Percentiles rank a stretch among this genome's conserved stretches.
phyloP scores from a whole-genome alignment of 179 eudicot genomes.

The Beta macrorhiza region DNA sequence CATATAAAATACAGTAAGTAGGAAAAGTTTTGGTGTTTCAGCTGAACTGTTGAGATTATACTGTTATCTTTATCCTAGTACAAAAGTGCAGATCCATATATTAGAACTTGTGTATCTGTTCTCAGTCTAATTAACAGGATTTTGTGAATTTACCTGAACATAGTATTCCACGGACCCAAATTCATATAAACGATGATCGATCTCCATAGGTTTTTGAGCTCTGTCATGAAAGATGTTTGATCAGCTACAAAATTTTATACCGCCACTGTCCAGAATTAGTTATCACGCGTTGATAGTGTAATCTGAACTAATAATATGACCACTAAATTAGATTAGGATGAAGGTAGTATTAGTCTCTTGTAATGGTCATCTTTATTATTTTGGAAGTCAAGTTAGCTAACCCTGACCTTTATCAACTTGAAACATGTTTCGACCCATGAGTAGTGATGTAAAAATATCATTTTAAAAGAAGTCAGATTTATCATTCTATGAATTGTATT shows the following conservation, averaged over 20 bases:
- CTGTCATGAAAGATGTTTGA: conserved; percentile 38
- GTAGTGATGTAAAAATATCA: too few relatives aligned
- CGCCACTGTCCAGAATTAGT: not conserved
- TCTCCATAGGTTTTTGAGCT: conserved; percentile 55
- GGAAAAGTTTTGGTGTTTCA: not conserved
- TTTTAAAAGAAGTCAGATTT: too few relatives aligned
- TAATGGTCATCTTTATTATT: too few relatives aligned
- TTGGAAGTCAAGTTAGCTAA: too few relatives aligned
- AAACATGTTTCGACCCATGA: too few relatives aligned
- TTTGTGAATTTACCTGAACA: conserved; percentile 58
- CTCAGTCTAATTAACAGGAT: not conserved
- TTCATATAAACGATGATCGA: conserved; percentile 79
- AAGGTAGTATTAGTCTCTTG: too few relatives aligned
- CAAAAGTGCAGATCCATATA: not conserved
- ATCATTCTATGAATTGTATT: too few relatives aligned
- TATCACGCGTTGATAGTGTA: too few relatives aligned
- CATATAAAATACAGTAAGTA: not conserved
- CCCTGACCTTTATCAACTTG: too few relatives aligned
- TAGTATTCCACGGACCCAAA: conserved; percentile 90
- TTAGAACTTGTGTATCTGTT: not conserved
- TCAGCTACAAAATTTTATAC: not conserved
- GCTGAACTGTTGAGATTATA: not conserved
- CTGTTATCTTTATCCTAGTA: too few relatives aligned
- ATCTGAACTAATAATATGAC: too few relatives aligned
- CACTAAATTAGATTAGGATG: too few relatives aligned